Evolutionary conservation across 495 filamentous ascomycete species (phyloP), one percentile per base, ranked within the genome.

Genomic region (Talaromyces nanjingensis): DNA sequence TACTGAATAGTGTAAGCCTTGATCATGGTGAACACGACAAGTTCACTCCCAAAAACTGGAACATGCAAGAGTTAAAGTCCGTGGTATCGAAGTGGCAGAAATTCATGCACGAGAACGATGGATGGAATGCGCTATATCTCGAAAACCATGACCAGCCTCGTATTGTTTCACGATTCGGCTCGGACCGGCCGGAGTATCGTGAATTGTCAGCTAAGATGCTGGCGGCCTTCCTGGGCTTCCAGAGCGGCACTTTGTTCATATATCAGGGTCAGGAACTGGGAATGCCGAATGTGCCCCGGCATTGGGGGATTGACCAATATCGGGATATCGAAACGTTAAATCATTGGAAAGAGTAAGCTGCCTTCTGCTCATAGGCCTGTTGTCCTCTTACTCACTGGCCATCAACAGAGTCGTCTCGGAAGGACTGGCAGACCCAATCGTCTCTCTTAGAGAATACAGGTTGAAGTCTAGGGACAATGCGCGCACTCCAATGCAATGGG

Each of bases 181-280:
- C 80, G 45, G 65, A 70, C 33, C 66, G 73, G 8, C 78, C 76
- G 0, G 66, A 76, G 47, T 66, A 66, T 42, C 75, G 82, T 27
- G 71, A 66, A 8, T 59, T 71, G 5, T 74, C 74, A 3, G 81
- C 82, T 0, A 89, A 89, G 71, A 77, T 86, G 70, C 71, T 89
- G 18, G 81, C 83, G 0, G 73, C 86, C 16, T 74, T 86, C 70
- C 71, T 84, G 63, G 68, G 72, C 18, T 69, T 81, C 2, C 68
- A 87, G 59, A 79, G 78, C 4, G 88, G 88, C 5, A 89, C 86
- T 0, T 65, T 87, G 1, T 90, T 86, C 74, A 57, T 89, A n/a
- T 89, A 87, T 66, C 86, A 90, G 65, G 88, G 88, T 2, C 84
- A 91, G 66, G 87, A 90, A 63, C 73, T 89, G 33, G 87, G 86